Percentiles rank a stretch among this genome's conserved stretches.
These are phyloP conservation scores for Plasmodium billcollinsi DNA, from an alignment of 169 alveolate genomes.

Conservation along the genomic window DNA sequence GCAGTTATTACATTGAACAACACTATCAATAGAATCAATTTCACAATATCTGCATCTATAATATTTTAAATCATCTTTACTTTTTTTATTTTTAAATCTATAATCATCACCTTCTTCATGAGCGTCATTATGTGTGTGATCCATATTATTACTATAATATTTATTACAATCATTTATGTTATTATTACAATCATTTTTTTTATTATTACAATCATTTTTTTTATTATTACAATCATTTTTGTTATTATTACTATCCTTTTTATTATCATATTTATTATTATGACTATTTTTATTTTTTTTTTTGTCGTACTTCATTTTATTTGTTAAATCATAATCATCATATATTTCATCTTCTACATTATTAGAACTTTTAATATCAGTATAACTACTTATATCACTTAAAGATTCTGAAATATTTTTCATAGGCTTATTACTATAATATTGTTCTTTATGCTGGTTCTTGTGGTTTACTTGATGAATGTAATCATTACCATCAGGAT, in stretches of 20 bases:
- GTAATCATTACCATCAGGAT: background rate
- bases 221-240: background rate
- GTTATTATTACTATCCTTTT: background rate
- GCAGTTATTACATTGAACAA: constrained; percentile 86
- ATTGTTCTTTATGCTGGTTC: background rate
- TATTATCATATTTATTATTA: background rate
- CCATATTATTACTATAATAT: too few relatives aligned
- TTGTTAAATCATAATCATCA: background rate
- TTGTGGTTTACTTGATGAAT: background rate
- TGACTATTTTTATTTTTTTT: background rate
- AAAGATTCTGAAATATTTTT: background rate
- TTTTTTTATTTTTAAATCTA: constrained; percentile 2
- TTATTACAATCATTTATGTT: background rate
- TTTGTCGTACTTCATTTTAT: background rate
- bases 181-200: background rate
- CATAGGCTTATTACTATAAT: too few relatives aligned
- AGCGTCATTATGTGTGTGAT: too few relatives aligned
- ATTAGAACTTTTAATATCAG: background rate
- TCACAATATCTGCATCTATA: constrained; percentile 77
- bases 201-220: background rate
- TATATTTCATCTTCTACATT: constrained; percentile 6
- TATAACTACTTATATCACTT: background rate
- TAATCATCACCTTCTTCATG: too few relatives aligned
- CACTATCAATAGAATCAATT: constrained; percentile 77
- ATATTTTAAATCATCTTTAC: constrained; percentile 38